A percentile compares a stretch with the other conserved stretches of the same genome.
phyloP scores from a whole-genome alignment of 345 rosid species.

The Bruguiera sexangula region DNA sequence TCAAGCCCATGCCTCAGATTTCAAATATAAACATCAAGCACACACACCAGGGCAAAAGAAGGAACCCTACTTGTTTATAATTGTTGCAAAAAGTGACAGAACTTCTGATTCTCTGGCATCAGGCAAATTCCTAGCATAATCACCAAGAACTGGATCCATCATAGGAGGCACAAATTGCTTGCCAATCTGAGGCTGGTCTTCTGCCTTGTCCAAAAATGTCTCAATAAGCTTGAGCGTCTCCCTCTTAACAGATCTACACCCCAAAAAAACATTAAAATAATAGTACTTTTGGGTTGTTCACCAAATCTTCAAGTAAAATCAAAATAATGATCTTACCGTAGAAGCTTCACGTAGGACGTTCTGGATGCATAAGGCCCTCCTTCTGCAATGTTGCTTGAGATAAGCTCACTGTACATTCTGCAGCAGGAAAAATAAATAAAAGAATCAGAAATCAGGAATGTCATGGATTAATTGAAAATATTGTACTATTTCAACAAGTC shows the following conservation, averaged over 20 bases:
- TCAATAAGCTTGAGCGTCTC: conserved; percentile 97
- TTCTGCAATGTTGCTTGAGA: conserved; percentile 82
- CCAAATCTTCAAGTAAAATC: conserved; percentile 12
- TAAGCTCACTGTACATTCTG: conserved; percentile 99
- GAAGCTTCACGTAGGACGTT: conserved; percentile 85
- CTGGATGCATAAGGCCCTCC: conserved; percentile 93
- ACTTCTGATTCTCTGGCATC: conserved; percentile 99
- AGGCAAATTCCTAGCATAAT: conserved; percentile 95
- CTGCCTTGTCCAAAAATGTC: conserved; percentile 99
- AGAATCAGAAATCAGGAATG: conserved; percentile 11
- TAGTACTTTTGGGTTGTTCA: background rate
- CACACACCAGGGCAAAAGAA: background rate
- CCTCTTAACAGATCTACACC: conserved; percentile 89
- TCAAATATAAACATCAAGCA: background rate
- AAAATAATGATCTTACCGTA: conserved; percentile 50
- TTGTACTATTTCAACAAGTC: background rate
- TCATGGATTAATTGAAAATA: conserved; percentile 2
- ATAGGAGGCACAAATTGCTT: conserved; percentile 98
- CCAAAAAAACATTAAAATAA: conserved; percentile 14
- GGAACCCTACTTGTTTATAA: conserved; percentile 81
- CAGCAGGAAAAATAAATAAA: conserved; percentile 13
- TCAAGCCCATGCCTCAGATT: no score
- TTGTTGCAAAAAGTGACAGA: conserved; percentile 91
- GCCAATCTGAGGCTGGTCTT: conserved; percentile 93
- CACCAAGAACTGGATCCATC: conserved; percentile 98